Percentiles rank a stretch among this genome's conserved stretches.
phyloP scores from a whole-genome alignment of 495 filamentous ascomycete genomes.

The Aspergillus olivimuriae region DNA sequence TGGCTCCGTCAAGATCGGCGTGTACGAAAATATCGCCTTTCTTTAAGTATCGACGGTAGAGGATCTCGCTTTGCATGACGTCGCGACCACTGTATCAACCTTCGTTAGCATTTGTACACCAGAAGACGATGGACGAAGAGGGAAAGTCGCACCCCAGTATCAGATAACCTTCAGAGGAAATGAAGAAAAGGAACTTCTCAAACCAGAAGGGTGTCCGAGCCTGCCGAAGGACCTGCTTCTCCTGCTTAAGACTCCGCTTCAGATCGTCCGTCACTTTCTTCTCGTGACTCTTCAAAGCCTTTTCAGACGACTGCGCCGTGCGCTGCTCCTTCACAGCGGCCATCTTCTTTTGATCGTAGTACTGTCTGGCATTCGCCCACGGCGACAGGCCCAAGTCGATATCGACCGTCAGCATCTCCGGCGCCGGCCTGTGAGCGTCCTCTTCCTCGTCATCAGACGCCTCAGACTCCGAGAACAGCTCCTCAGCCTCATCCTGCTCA shows the following conservation, averaged over 20 bases:
- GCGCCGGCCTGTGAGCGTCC: conserved; percentile 23
- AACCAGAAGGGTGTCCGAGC: conserved; percentile 85
- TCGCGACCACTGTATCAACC: conserved; percentile 59
- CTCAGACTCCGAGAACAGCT: conserved; percentile 43
- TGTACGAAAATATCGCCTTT: conserved; percentile 90
- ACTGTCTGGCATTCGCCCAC: conserved; percentile 84
- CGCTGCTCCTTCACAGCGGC: conserved; percentile 82
- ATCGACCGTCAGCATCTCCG: conserved; percentile 58
- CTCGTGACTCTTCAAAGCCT: conserved; percentile 82
- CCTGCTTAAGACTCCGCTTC: conserved; percentile 80
- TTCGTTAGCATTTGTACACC: conserved; percentile 11
- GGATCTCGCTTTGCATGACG: conserved; percentile 81
- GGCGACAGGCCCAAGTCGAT: conserved; percentile 75
- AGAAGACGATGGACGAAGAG: no score
- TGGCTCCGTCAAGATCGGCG: conserved; percentile 81
- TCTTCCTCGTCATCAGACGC: conserved; percentile 57
- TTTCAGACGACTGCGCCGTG: conserved; percentile 73
- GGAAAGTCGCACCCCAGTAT: conserved; percentile 69
- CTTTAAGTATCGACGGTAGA: conserved; percentile 76
- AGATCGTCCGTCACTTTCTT: conserved; percentile 81
- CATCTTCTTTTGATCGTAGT: conserved; percentile 80
- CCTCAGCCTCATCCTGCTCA: conserved; percentile 46
- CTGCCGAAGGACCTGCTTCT: conserved; percentile 81
- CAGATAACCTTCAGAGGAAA: conserved; percentile 93
- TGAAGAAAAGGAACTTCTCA: conserved; percentile 92